Percentiles rank a stretch among this genome's conserved stretches.
Conservation (phyloP, 2,329 filamentous ascomycete genomes). For the Chaetomium sp. region DNA sequence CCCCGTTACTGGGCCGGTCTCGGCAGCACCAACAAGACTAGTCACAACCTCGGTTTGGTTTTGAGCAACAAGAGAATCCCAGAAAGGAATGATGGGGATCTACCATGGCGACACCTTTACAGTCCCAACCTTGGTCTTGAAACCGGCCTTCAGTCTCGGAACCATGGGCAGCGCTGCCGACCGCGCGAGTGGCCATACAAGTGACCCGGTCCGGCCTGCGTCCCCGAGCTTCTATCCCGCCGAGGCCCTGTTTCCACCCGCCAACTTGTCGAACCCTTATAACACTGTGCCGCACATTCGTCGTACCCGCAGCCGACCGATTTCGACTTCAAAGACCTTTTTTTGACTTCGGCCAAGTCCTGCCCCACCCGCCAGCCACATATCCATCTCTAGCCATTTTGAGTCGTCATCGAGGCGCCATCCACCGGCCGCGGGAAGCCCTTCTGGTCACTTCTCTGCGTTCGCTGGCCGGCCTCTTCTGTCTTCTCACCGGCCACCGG, state of each 20-base stretch:
- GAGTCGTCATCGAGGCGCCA: conserved; percentile 1
- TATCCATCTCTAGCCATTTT: not conserved
- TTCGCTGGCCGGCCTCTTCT: conserved; percentile 16
- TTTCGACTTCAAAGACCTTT: conserved; percentile 20
- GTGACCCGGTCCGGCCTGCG: conserved; percentile 13
- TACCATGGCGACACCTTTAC: conserved; percentile 18
- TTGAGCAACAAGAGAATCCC: conserved; percentile 12
- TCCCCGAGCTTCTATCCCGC: conserved; percentile 13
- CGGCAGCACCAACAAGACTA: conserved; percentile 17
- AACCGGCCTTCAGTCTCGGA: conserved; percentile 30
- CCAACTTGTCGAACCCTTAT: conserved; percentile 26
- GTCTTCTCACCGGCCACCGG: conserved; percentile 25
- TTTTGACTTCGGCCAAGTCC: conserved; percentile 24
- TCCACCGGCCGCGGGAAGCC: not conserved
- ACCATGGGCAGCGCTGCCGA: conserved; percentile 20
- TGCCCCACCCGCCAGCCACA: conserved; percentile 10
- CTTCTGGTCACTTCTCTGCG: conserved; percentile 15
- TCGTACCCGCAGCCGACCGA: conserved; percentile 25
- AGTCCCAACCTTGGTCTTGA: conserved; percentile 31
- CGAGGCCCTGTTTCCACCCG: conserved; percentile 22
- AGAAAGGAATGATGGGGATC: conserved; percentile 18
- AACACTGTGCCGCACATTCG: conserved; percentile 31
- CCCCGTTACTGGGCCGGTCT: conserved; percentile 16
- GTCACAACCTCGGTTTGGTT: conserved; percentile 3
- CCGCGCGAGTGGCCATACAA: conserved; percentile 26